Percentiles rank a stretch among this genome's conserved stretches.
Conservation (phyloP, 352 stramenopile species). For the Pythium periplocum region DNA sequence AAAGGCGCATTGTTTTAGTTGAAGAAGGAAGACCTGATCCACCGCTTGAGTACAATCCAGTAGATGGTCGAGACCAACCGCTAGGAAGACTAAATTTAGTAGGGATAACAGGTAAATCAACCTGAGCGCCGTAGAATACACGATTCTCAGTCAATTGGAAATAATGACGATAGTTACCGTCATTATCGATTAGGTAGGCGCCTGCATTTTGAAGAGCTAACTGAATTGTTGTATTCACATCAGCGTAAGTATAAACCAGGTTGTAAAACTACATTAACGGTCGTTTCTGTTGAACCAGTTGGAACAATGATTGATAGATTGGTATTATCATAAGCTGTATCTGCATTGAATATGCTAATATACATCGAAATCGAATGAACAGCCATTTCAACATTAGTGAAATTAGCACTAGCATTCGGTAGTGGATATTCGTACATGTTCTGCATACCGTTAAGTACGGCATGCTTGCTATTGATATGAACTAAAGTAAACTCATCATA, state of each 20-base stretch:
- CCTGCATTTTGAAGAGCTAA: constrained; percentile 9
- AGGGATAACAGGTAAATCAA: too few relatives aligned
- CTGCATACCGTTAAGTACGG: constrained; percentile 21
- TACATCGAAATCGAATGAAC: constrained; percentile 17
- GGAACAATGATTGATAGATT: constrained; percentile 17
- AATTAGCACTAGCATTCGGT: constrained; percentile 10
- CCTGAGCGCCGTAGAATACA: too few relatives aligned
- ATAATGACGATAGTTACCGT: too few relatives aligned
- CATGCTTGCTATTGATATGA: constrained; percentile 10
- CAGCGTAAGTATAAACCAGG: constrained; percentile 19
- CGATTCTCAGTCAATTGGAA: too few relatives aligned
- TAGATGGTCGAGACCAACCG: constrained; percentile 15
- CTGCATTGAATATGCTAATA: constrained; percentile 20
- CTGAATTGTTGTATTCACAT: constrained; percentile 21
- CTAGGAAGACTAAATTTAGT: constrained; percentile 7
- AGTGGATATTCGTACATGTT: constrained; percentile 13
- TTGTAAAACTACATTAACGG: constrained; percentile 9
- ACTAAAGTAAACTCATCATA: too few relatives aligned
- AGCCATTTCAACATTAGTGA: constrained; percentile 13
- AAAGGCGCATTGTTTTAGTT: constrained; percentile 4
- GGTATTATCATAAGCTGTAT: constrained; percentile 17
- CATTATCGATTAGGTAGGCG: constrained; percentile 22
- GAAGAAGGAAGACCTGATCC: constrained; percentile 20
- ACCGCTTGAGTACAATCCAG: too few relatives aligned
- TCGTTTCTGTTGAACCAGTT: constrained; percentile 10